A percentile compares a stretch with the other conserved stretches of the same genome.
These are phyloP conservation scores for Fusarium sp. DNA, from an alignment of 2,329 filamentous ascomycete genomes.

Conservation along the genomic window DNA sequence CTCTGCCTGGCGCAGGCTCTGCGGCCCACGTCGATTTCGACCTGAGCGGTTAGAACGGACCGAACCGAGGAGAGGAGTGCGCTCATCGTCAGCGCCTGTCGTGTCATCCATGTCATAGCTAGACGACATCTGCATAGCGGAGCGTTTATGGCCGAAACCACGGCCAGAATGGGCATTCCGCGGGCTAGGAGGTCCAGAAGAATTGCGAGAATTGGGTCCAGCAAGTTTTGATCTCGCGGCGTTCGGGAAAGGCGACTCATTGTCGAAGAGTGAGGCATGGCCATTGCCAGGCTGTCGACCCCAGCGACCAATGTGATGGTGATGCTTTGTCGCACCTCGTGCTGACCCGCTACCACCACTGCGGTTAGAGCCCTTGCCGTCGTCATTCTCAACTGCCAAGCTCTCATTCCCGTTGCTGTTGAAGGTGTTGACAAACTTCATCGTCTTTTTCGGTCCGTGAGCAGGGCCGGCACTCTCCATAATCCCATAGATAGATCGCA, in stretches of 20 bases:
- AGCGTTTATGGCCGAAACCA: conserved; percentile 56
- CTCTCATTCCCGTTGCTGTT: conserved; percentile 65
- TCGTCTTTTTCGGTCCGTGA: conserved; percentile 76
- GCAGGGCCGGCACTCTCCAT: conserved; percentile 65
- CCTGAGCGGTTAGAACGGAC: conserved; percentile 67
- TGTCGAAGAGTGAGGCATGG: conserved; percentile 77
- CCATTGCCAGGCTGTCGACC: conserved; percentile 73
- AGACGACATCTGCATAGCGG: conserved; percentile 67
- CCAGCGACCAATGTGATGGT: conserved; percentile 78
- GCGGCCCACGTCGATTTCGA: conserved; percentile 63
- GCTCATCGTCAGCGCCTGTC: conserved; percentile 83
- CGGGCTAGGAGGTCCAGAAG: conserved; percentile 76
- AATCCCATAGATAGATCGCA: conserved; percentile 72
- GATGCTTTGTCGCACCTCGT: conserved; percentile 75
- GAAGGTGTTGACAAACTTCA: conserved; percentile 93
- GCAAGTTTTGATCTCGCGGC: conserved; percentile 70
- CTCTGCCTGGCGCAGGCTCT: conserved; percentile 75
- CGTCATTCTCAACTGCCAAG: conserved; percentile 68
- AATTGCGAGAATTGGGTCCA: conserved; percentile 64
- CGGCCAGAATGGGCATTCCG: conserved; percentile 58
- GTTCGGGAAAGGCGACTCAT: conserved; percentile 80
- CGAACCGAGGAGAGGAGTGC: conserved; percentile 76
- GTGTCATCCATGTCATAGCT: conserved; percentile 84
- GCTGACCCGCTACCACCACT: conserved; percentile 69
- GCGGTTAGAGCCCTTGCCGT: conserved; percentile 67